Conservation (phyloP, 768 basidiomycete species). For the Boletellus emodensis region DNA sequence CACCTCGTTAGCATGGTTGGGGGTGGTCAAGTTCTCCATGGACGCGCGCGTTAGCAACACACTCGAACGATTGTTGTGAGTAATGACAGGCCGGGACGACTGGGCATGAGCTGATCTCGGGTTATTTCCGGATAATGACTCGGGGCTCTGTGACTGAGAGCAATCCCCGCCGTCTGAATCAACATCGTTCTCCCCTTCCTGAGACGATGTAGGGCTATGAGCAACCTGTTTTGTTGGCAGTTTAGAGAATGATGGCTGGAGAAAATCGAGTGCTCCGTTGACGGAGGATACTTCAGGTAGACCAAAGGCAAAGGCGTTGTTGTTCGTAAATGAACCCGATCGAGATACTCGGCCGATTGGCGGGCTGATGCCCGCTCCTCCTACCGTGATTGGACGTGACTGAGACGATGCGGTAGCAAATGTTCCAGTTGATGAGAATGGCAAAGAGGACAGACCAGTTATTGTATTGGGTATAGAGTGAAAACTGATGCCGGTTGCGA, state of each 20-base stretch:
- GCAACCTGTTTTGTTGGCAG: constrained; percentile 8
- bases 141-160: constrained; percentile 30
- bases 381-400: constrained; percentile 17
- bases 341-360: constrained; percentile 53
- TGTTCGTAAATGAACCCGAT: constrained; percentile 52
- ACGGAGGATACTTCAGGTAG: constrained; percentile 27
- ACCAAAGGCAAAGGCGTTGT: constrained; percentile 39
- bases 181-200: constrained; percentile 50
- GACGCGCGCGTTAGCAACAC: constrained; percentile 19
- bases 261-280: constrained; percentile 30
- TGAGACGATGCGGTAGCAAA: constrained; percentile 29
- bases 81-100: constrained; percentile 14
- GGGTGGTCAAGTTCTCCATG: constrained; percentile 23
- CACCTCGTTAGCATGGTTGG: constrained; percentile 54
- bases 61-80: constrained; percentile 15
- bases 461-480: constrained; percentile 33
- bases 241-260: constrained; percentile 18
- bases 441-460: constrained; percentile 26
- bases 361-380: constrained; percentile 28
- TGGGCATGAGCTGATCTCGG: constrained; percentile 22
- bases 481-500: constrained; percentile 24
- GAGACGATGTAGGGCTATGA: constrained; percentile 35
- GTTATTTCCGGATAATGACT: constrained; percentile 27
- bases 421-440: constrained; percentile 30
- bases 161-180: constrained; percentile 40